phyloP scores from a whole-genome alignment of 2,329 filamentous ascomycete species.

The Aspergillus sp. region DNA sequence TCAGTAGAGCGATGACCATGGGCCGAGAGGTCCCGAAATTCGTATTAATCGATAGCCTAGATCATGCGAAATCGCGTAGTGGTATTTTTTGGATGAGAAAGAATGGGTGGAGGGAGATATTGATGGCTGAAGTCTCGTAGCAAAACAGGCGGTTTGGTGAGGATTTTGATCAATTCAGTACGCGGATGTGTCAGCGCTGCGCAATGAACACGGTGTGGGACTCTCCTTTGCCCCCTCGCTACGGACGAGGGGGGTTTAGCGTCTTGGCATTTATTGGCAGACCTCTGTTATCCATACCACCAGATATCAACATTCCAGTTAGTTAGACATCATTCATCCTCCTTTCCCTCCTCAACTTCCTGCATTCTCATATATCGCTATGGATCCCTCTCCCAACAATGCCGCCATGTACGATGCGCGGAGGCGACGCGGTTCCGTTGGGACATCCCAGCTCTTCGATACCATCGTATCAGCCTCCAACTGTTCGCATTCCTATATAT shows the following conservation, averaged over 20 bases:
- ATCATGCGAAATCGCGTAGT: constrained; percentile 48
- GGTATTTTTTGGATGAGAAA: constrained; percentile 52
- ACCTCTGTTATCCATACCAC: not conserved
- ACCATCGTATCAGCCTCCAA: constrained; percentile 95
- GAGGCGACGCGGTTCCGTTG: constrained; percentile 37
- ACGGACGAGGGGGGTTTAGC: not conserved
- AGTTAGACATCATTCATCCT: not conserved
- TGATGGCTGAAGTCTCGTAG: constrained; percentile 25
- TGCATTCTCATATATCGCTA: constrained; percentile 12
- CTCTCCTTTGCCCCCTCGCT: constrained; percentile 34
- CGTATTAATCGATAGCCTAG: constrained; percentile 56
- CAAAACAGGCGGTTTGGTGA: constrained; percentile 21
- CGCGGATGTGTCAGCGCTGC: constrained; percentile 41
- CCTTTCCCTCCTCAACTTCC: constrained; percentile 2
- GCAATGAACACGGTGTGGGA: constrained; percentile 31
- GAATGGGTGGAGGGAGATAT: constrained; percentile 41
- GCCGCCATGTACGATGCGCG: constrained; percentile 40
- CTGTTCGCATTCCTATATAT: constrained; percentile 55
- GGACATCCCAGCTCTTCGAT: constrained; percentile 69
- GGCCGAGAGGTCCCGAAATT: constrained; percentile 54
- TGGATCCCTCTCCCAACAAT: constrained; percentile 31
- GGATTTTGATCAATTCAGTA: not conserved
- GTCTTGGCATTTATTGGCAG: constrained; percentile 1
- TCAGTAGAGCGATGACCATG: constrained; percentile 32
- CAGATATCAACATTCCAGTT: too few species aligned